A percentile compares a stretch with the other conserved stretches of the same genome.
These are phyloP conservation scores for Botrytis aclada DNA, from an alignment of 2,329 filamentous ascomycete species.

Conservation along the genomic window DNA sequence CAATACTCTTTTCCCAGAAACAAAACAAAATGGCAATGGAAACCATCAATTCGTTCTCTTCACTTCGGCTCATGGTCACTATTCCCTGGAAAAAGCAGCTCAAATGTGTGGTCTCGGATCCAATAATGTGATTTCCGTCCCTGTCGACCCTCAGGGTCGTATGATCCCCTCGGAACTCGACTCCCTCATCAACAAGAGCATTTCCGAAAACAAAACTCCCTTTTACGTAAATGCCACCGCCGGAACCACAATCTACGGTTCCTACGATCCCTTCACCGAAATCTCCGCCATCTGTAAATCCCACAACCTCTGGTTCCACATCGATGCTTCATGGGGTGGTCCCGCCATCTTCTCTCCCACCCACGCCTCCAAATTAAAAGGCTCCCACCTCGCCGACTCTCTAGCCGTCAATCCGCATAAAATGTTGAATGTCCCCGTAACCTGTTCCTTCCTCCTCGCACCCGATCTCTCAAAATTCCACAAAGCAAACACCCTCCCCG, in stretches of 20 bases:
- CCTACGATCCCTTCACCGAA: slow-evolving; percentile 74
- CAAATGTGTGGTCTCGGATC: slow-evolving; percentile 83
- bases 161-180: slow-evolving; percentile 69
- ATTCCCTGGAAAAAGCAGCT: slow-evolving; percentile 92
- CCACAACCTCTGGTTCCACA: slow-evolving; percentile 82
- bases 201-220: slow-evolving; percentile 68
- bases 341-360: slow-evolving; percentile 71
- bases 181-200: slow-evolving; percentile 58
- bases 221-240: slow-evolving; percentile 96
- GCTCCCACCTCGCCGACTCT: slow-evolving; percentile 72
- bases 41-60: slow-evolving; percentile 72
- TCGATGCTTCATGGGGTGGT: slow-evolving; percentile 91
- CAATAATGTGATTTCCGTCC: slow-evolving; percentile 67
- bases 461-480: slow-evolving; percentile 76
- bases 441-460: slow-evolving; percentile 84
- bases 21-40: slow-evolving; percentile 70
- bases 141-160: slow-evolving; percentile 67
- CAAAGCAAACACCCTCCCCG: slow-evolving; percentile 78
- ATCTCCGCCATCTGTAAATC: slow-evolving; percentile 69
- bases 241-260: slow-evolving; percentile 88
- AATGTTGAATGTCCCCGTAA: slow-evolving; percentile 89
- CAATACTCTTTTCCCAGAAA: slow-evolving; percentile 78
- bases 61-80: slow-evolving; percentile 87
- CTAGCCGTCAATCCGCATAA: slow-evolving; percentile 94
- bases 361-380: slow-evolving; percentile 63